Conservation (phyloP, 495 filamentous ascomycete species). For the Xylaria venustula region DNA sequence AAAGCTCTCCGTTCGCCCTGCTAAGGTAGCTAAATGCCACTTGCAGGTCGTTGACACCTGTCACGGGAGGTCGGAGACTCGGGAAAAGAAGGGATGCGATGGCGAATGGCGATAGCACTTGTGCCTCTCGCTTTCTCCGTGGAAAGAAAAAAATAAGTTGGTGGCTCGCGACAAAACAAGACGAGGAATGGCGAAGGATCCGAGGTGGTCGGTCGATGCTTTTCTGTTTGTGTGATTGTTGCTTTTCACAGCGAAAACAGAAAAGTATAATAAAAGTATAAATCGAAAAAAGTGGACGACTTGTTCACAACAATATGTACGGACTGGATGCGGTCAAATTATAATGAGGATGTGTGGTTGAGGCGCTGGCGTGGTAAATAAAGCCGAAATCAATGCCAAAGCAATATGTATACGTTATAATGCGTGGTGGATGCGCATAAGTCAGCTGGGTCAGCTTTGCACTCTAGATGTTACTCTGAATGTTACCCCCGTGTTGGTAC, state of each 20-base stretch:
- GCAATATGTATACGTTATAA: constrained; percentile 5
- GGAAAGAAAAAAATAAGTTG: neutral
- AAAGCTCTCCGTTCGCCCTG: neutral
- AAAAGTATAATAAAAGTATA: too few species aligned
- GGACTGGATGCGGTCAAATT: constrained; percentile 3
- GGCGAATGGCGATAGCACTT: constrained; percentile 2
- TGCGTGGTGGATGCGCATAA: constrained; percentile 1
- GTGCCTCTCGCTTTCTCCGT: constrained; percentile 9
- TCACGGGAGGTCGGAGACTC: constrained; percentile 13
- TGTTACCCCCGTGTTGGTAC: too few species aligned
- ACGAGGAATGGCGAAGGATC: neutral
- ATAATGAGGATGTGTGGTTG: neutral
- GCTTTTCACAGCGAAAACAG: neutral
- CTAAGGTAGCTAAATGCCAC: too few species aligned
- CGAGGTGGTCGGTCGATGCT: neutral
- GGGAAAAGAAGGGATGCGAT: too few species aligned
- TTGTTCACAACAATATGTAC: neutral
- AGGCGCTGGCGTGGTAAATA: constrained; percentile 13
- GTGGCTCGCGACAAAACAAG: neutral
- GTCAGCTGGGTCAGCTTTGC: constrained; percentile 14
- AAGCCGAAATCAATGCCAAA: constrained; percentile 9
- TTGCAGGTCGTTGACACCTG: constrained; percentile 1
- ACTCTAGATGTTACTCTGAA: neutral
- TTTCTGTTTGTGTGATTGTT: neutral
- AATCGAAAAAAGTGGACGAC: neutral